Base-by-base conservation (phyloP, 345 rosid genomes). In the Eucalyptus leucophloia region DNA sequence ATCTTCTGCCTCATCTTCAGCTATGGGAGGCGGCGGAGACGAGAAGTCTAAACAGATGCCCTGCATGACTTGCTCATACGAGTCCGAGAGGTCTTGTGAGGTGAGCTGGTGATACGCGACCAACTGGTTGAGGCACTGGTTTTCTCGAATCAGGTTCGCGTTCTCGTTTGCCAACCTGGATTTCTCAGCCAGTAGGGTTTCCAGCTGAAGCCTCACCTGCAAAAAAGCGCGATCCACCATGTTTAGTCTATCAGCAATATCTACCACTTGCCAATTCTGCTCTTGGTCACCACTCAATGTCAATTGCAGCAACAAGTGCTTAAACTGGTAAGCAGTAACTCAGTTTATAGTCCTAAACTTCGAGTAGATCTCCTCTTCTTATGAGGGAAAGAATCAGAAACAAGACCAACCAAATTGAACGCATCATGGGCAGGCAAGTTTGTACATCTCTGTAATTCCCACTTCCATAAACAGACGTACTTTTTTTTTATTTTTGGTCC, bases 121-220 rank as follows among this genome's bases (percentile, higher is more conserved):
- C 87, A 96, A 93, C 89, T 96, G 97, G 87, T 93, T 95, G 88
- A 97, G 98, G 94, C 99, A 98, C 81, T 96, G 97, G 90, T 98
- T 98, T 87, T 98, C 99, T 90, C 99, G 93, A 6, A 90, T 90
- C 72, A 97, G 92, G 87, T 95, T 97, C 3, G 99, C 96, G 60
- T 97, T 98, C 56, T 97, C 99, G 86, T 92, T 96, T 2, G 99
- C 97, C 89, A 97, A 91, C 88, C 99, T 95, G 3, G 99, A 96
- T 91, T 98, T 98, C 94, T 97, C 99, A 8, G 95, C 93, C 13
- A 98, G 98, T 80, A 98, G 88, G 24, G 97, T 97, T 91, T 98
- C 99, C 93, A 98, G 83, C 92, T 96, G 99, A 89, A 94, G 97
- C 94, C 99, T 96, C 94, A 98, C 97, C 99, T 97, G 92, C 86